Evolutionary conservation across 352 stramenopile genomes (phyloP), one percentile per base, ranked within the genome.

Genomic region (Pythium aristosporum): DNA sequence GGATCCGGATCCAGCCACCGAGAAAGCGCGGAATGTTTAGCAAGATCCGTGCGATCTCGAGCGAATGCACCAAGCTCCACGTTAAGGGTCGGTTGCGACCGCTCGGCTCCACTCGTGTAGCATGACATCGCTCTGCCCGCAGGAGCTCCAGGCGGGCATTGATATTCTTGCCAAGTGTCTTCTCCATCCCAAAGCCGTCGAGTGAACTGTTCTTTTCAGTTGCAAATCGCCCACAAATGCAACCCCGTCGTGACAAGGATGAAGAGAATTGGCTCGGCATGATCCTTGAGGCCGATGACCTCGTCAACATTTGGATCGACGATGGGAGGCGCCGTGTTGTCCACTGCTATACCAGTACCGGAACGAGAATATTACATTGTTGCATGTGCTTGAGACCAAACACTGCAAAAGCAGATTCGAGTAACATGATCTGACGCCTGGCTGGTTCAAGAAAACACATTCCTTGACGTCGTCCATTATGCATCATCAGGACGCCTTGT

Each of bases 251-350:
- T 68, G 30, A 83, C 55, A 76, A 77, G 30, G 80, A 92, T 47
- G 76, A 90, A 39, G 57, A 89, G 25, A 66, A 81, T 2, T 52
- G 91, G 34, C 59, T 90, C 7, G 72, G 81, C 28, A 68, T 89
- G 44, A 80, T 92, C 28, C 56, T 90, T 39, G 76, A 91, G 21
- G 66, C 80, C 28, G 82, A 94, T 59, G 81, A 89, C 52, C 59
- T 92, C 32, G 63, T 86, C 32, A 91, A 88, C 43, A 80, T 87
- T 58, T 90, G 81, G 79, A 87, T 92, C 57, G 81, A 92, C 55
- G 76, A n/a, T n/a, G n/a, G n/a, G n/a, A n/a, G n/a, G n/a, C n/a
- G n/a, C n/a, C n/a, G n/a, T n/a, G n/a, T n/a, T n/a, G n/a, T n/a
- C n/a, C n/a, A n/a, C n/a, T n/a, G n/a, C n/a, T n/a, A n/a, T n/a